Base-by-base conservation (phyloP, 208 protist species). In the Acanthamoeba rhysodes region DNA sequence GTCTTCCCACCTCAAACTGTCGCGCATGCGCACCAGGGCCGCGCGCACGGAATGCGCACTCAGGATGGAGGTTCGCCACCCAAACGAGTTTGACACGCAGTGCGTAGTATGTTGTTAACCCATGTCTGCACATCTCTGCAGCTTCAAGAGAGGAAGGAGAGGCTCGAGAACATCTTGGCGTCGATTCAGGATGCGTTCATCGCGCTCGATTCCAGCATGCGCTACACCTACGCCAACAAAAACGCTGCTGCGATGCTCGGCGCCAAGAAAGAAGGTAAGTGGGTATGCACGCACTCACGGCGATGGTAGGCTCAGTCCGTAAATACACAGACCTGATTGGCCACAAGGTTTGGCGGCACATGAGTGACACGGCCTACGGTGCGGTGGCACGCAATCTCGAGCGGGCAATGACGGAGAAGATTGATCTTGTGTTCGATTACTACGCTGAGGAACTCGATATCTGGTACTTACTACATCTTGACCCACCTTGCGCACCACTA, bases 141-240 rank as follows among this genome's bases (percentile, higher is more conserved):
- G n/a, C n/a, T n/a, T n/a, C n/a, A n/a, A n/a, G n/a, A n/a, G n/a
- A n/a, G 32, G 41, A 93, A 93, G 64, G 88, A 93, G 88, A 29
- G 68, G 12, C 88, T 93, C 5, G 88, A 74, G 48, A 37, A n/a
- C 41, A 93, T 93, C 9, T 64, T 93, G 7, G 53, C 45, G 2
- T 80, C 66, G 50, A 93, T 93, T 24, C 62, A 76, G 57, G 88
- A 93, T 24, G 88, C 88, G 22, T 93, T 93, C 29, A 22, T 93
- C 0, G 34, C 45, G 16, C 88, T 93, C 68, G 88, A 93, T 41
- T 9, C 57, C 20, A 14, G 34, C 3, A 57, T 93, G 16, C 57
- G 64, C 7, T 93, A 70, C 62, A 41, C 87, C 2, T 93, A 76
- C 27, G 87, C 76, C 87, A 93, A 93, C 34, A n/a, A 0, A 24